Conservation (phyloP, 345 rosid genomes). For the Punica granatum region DNA sequence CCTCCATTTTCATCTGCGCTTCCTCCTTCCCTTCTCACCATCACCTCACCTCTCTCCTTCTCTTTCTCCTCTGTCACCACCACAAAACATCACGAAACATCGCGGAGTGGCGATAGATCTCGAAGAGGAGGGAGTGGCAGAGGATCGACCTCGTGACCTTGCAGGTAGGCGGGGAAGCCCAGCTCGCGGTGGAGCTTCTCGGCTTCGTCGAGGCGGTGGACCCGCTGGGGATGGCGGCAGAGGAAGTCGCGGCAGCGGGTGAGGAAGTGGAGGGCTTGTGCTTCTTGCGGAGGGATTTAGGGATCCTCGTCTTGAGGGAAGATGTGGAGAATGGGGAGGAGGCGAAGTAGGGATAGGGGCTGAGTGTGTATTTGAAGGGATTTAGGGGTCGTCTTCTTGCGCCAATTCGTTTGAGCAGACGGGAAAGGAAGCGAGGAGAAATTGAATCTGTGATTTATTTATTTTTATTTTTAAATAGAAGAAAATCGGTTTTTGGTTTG, state of each 20-base stretch:
- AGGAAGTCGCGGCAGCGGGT: conserved; percentile 51
- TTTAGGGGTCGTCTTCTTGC: no score
- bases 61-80: no score
- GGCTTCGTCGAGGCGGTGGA: conserved; percentile 67
- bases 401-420: no score
- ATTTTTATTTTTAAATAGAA: no score
- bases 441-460: no score
- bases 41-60: no score
- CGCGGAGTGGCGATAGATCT: conserved; percentile 52
- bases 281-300: conserved; percentile 38
- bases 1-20: no score
- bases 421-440: no score
- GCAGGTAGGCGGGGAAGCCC: conserved; percentile 85
- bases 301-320: conserved; percentile 69
- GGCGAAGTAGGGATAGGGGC: conserved; percentile 11
- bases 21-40: no score
- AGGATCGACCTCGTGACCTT: conserved; percentile 45
- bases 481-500: no score
- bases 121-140: conserved; percentile 59
- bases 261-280: conserved; percentile 48
- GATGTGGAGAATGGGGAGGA: conserved; percentile 54
- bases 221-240: conserved; percentile 48
- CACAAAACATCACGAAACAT: no score
- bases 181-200: conserved; percentile 76
- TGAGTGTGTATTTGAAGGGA: neutral